A percentile compares a stretch with the other conserved stretches of the same genome.
These are phyloP conservation scores for Sugiyamaella boreocaroliniensis DNA, from an alignment of 805 yeast genomes.

Conservation along the genomic window DNA sequence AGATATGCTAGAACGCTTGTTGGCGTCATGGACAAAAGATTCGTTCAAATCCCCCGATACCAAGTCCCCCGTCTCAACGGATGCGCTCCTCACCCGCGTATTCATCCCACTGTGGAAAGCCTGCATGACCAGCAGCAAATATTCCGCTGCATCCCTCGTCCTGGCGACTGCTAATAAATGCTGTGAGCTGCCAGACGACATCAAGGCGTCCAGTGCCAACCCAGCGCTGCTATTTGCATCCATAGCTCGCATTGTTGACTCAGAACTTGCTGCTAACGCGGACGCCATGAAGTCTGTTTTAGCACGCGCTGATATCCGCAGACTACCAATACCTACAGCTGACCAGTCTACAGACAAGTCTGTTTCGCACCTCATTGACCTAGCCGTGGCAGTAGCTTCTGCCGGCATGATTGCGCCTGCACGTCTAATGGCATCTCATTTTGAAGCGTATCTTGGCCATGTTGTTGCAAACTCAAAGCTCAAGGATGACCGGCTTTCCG, in stretches of 20 bases:
- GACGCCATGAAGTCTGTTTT: background rate
- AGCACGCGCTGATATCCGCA: background rate
- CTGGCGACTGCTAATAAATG: background rate
- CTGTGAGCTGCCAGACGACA: background rate
- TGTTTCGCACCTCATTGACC: background rate
- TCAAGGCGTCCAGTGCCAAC: background rate
- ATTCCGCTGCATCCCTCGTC: background rate
- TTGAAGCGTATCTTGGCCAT: background rate
- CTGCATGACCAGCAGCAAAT: constrained; percentile 1
- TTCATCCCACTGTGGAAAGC: constrained; percentile 12
- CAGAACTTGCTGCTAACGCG: background rate
- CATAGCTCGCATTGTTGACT: background rate
- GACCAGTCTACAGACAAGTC: background rate
- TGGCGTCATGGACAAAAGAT: constrained; percentile 4
- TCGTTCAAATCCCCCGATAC: constrained; percentile 2
- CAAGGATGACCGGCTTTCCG: background rate
- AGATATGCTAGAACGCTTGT: constrained; percentile 1
- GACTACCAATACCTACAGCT: background rate
- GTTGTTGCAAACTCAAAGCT: background rate
- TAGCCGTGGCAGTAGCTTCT: background rate
- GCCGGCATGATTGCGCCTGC: background rate
- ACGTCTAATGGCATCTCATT: background rate
- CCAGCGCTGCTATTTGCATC: background rate
- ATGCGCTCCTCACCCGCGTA: background rate
- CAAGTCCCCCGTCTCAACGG: background rate